These are phyloP conservation scores for Rhododendron simsii DNA, from an alignment of 148 eudicot species.

Conservation along the genomic window DNA sequence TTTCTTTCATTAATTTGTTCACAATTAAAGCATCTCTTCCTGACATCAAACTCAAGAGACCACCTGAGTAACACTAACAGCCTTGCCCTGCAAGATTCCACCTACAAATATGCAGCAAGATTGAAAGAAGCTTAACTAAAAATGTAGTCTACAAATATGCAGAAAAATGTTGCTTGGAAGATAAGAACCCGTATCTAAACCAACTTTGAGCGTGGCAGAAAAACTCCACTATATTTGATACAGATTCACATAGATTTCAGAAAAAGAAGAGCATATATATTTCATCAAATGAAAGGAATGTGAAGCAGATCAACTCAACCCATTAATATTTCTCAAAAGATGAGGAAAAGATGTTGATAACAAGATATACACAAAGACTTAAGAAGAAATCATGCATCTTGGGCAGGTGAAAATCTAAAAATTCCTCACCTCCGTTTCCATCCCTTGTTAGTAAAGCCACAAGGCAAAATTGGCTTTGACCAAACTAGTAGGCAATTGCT, in stretches of 20 bases:
- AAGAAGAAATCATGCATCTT: neutral
- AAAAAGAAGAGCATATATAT: neutral
- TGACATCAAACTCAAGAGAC: neutral
- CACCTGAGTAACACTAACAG: neutral
- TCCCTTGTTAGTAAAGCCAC: slow-evolving; percentile 18
- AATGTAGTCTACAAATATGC: neutral
- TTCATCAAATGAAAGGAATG: neutral
- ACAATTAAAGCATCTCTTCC: neutral
- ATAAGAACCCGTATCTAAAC: neutral
- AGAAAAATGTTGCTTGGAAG: neutral
- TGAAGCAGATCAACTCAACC: slow-evolving; percentile 8
- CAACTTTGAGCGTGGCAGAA: neutral
- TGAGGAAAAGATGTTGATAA: slow-evolving; percentile 1
- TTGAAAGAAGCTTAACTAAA: neutral
- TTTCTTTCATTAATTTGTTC: neutral
- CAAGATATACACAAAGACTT: neutral
- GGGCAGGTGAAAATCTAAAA: neutral
- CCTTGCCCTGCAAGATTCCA: neutral
- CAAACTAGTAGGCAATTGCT: slow-evolving; percentile 9
- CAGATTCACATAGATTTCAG: neutral
- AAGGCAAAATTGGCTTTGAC: slow-evolving; percentile 26
- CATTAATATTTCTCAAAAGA: neutral
- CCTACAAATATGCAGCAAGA: neutral
- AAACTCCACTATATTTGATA: neutral
- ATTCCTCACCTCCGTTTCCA: slow-evolving; percentile 11